phyloP scores from a whole-genome alignment of 75 land plant species.

The Pinus tabuliformis region DNA sequence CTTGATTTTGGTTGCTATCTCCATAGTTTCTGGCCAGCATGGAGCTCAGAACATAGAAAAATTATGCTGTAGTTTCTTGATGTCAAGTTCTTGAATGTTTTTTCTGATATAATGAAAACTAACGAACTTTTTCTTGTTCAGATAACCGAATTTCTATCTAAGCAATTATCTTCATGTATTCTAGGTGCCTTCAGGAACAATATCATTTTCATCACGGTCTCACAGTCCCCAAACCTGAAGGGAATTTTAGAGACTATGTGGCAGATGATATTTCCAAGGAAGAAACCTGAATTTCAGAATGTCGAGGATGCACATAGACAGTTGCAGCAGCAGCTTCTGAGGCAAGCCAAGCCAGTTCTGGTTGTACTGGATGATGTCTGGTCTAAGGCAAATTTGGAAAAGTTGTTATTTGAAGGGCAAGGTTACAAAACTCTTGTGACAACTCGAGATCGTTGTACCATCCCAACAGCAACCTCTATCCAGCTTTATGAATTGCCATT shows the following conservation, averaged over 20 bases:
- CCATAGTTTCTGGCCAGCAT: no score
- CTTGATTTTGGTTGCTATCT: no score
- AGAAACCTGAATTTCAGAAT: neutral
- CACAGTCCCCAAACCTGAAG: constrained; percentile 45
- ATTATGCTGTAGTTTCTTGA: no score
- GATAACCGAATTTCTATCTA: no score
- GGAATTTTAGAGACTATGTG: constrained; percentile 21
- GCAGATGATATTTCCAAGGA: constrained; percentile 7
- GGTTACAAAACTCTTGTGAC: constrained; percentile 3
- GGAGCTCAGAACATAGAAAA: no score
- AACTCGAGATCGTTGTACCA: neutral
- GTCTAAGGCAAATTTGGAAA: neutral
- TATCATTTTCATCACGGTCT: constrained; percentile 53
- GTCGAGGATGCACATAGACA: constrained; percentile 1
- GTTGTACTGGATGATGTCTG: constrained; percentile 7
- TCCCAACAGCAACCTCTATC: neutral
- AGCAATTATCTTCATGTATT: no score
- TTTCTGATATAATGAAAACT: no score
- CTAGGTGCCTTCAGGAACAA: constrained; percentile 39
- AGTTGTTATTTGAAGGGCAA: neutral
- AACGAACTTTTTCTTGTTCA: no score
- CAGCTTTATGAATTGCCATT: constrained; percentile 1
- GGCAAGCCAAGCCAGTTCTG: neutral
- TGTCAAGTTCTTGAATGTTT: no score
- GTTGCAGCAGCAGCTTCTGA: neutral